These are phyloP conservation scores for Ogataea chonburiensis DNA, from an alignment of 805 yeast species.

Conservation along the genomic window DNA sequence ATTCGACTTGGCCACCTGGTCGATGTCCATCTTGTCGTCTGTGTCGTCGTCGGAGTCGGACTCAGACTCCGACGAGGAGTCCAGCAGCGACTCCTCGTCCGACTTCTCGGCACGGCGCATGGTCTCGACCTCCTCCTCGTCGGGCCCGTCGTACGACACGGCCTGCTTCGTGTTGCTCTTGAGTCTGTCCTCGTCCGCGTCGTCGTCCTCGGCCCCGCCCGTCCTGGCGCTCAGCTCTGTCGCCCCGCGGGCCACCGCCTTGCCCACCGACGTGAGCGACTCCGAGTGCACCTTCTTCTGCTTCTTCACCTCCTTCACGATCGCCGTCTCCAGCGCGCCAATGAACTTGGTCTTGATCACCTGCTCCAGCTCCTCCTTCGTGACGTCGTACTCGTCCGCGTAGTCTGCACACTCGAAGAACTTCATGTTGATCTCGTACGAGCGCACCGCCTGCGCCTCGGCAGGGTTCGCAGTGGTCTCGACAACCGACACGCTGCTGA, in stretches of 20 bases:
- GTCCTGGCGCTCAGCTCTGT: slow-evolving; percentile 40
- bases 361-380: slow-evolving; percentile 71
- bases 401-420: slow-evolving; percentile 80
- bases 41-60: slow-evolving; percentile 42
- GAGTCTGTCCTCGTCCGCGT: slow-evolving; percentile 62
- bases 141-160: slow-evolving; percentile 91
- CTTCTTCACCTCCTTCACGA: slow-evolving; percentile 77
- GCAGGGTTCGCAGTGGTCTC: slow-evolving; percentile 76
- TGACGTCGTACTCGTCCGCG: slow-evolving; percentile 82
- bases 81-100: slow-evolving; percentile 55
- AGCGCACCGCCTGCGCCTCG: slow-evolving; percentile 50
- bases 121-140: slow-evolving; percentile 89
- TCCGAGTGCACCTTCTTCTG: slow-evolving; percentile 58
- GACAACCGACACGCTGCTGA: slow-evolving; percentile 79
- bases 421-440: slow-evolving; percentile 70
- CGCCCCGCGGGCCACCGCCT: slow-evolving; percentile 62
- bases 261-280: slow-evolving; percentile 61
- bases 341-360: slow-evolving; percentile 68
- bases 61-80: slow-evolving; percentile 37
- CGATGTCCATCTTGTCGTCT: slow-evolving; percentile 32
- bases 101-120: slow-evolving; percentile 82
- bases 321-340: slow-evolving; percentile 64
- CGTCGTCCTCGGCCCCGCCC: slow-evolving; percentile 52
- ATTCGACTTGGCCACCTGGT: slow-evolving; percentile 6
- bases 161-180: slow-evolving; percentile 74